Base-by-base conservation (phyloP, 768 basidiomycete species). In the Leccinum broughii region DNA sequence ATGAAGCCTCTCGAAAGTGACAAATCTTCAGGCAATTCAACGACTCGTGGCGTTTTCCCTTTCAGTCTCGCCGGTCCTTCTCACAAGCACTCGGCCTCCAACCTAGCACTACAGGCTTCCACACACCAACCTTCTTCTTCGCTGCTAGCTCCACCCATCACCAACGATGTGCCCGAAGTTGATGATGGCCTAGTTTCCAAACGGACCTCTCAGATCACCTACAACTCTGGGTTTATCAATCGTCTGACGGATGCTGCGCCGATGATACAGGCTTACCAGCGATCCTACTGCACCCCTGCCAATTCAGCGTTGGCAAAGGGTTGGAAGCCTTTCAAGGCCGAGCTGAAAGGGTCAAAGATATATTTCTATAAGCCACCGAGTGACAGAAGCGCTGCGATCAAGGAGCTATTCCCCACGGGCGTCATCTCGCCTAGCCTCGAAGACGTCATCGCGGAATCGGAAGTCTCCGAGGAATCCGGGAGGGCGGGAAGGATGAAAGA, bases 291-390 rank as follows among this genome's bases (percentile, higher is more conserved):
- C 44, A 66, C 74, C n/a, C 72, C 78, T 37, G 64, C 66, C 7
- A 75, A 77, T 44, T 63, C 75, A 34, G 62, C 80, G 1, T 73
- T 86, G 2, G 71, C 81, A 0, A 92, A 92, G 65, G 85, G 85
- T 0, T 95, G 93, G 93, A 95, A 94, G 70, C 85, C 90, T 5
- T 92, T 83, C 77, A 93, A 94, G 72, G 80, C 89, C 50, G 88
- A 92, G 65, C 76, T 95, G 28, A 89, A 91, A 68, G 93, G 93
- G 6, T 84, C 88, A 13, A 95, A 95, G 71, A 66, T 95, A 53
- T 88, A 90, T 71, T 90, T 95, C 68, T 93, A 90, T 71, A 95
- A 95, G 67, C 85, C 91, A 0, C 91, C 93, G 0, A 78, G 81
- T 30, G 93, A 95, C 63, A 78, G 86, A 58, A 77, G 74, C 24